A percentile compares a stretch with the other conserved stretches of the same genome.
phyloP scores from a whole-genome alignment of 164 flowering plant species.

The Stephania cephalantha region DNA sequence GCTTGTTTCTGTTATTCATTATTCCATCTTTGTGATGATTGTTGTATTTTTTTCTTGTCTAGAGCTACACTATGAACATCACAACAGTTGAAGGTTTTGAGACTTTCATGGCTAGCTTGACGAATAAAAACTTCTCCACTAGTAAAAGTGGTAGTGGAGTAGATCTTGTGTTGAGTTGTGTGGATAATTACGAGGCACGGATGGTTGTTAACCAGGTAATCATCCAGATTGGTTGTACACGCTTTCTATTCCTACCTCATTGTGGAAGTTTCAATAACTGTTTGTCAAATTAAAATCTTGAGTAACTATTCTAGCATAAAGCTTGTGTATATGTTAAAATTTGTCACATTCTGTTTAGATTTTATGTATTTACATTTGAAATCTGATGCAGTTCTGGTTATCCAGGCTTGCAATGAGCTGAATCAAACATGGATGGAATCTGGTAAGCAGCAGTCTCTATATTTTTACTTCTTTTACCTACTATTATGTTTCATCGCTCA shows the following conservation, averaged over 20 bases:
- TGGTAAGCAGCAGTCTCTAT: constrained; percentile 40
- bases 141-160: constrained; percentile 67
- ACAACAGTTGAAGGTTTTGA: constrained; percentile 97
- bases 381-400: constrained; percentile 25
- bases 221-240: background rate
- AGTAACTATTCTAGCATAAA: background rate
- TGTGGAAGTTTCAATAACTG: background rate
- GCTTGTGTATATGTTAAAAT: background rate
- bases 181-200: constrained; percentile 98
- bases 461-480: background rate
- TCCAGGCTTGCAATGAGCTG: constrained; percentile 98
- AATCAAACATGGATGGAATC: constrained; percentile 98
- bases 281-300: background rate
- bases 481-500: background rate
- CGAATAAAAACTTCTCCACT: constrained; percentile 43
- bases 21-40: constrained; percentile 6
- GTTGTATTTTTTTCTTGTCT: constrained; percentile 30
- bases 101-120: constrained; percentile 79
- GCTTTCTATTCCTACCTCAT: too few relatives aligned
- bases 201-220: constrained; percentile 98
- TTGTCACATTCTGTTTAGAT: constrained; percentile 2
- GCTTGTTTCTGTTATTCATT: background rate
- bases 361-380: constrained; percentile 6
- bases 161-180: constrained; percentile 95
- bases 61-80: constrained; percentile 95